phyloP scores from a whole-genome alignment of 2,329 filamentous ascomycete genomes.

The Juglanconis oblonga region DNA sequence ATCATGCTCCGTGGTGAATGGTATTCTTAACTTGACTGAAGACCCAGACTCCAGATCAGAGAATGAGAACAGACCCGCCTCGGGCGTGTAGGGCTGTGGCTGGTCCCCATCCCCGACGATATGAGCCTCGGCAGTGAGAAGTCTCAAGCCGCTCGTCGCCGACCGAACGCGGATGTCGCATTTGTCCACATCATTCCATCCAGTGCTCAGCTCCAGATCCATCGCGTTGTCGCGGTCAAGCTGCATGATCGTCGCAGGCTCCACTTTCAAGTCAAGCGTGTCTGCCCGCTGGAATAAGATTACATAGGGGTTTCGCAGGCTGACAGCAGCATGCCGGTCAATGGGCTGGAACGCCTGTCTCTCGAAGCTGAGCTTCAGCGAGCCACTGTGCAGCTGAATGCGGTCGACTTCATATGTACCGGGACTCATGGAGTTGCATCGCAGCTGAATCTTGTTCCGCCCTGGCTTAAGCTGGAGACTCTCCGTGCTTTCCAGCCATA shows the following conservation, averaged over 20 bases:
- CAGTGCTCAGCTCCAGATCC: conserved; percentile 69
- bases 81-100: conserved; percentile 41
- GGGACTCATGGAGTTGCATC: conserved; percentile 56
- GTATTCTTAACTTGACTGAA: conserved; percentile 61
- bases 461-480: conserved; percentile 52
- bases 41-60: conserved; percentile 42
- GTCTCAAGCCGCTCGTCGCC: conserved; percentile 62
- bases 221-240: conserved; percentile 77
- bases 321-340: conserved; percentile 42
- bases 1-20: conserved; percentile 81
- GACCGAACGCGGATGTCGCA: conserved; percentile 62
- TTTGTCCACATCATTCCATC: conserved; percentile 65
- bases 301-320: conserved; percentile 60
- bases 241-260: conserved; percentile 67
- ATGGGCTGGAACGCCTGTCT: conserved; percentile 49
- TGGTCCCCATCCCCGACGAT: conserved; percentile 41
- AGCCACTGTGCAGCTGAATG: conserved; percentile 62
- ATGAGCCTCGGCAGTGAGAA: conserved; percentile 59
- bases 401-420: conserved; percentile 75
- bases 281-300: conserved; percentile 70
- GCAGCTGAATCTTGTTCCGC: conserved; percentile 41
- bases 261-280: conserved; percentile 66
- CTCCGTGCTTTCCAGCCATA: conserved; percentile 31
- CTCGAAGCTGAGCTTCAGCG: conserved; percentile 65
- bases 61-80: conserved; percentile 53